Base-by-base conservation (phyloP, 352 stramenopile genomes). In the Pythium sukuiense region DNA sequence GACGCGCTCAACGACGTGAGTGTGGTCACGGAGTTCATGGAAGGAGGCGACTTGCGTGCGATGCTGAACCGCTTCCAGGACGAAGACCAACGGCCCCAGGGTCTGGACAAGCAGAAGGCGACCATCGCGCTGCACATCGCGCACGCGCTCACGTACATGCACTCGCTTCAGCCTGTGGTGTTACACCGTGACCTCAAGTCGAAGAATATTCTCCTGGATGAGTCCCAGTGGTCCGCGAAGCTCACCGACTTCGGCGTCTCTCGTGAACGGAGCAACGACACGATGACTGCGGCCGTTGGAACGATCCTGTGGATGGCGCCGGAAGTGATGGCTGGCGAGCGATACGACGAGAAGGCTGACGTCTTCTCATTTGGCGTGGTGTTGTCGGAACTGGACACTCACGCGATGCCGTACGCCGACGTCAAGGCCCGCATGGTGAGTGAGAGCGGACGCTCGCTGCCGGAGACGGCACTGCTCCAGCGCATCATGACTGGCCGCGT, bases 221-320 rank as follows among this genome's bases (percentile, higher is more conserved):
- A 69, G 32, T 46, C 27, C 14, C 60, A 69, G 46, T 63, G 46
- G 55, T 55, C 41, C n/a, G 73, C 67, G 57, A 80, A 80, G 61
- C 52, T 80, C n/a, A 76, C 57, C 0, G 73, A 80, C 61, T 80
- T 80, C 68, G 73, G 73, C 18, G 71, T 76, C 20, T 77, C 67
- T 14, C 70, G 63, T 3, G 55, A 62, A 30, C 67, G 67, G 20
- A 57, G 63, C 65, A 56, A 79, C 58, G 7, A 59, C 29, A 73
- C 67, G n/a, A 69, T 73, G 61, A 73, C 67, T 1, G 67, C 61
- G 4, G 67, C 43, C 11, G 58, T 73, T 4, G 67, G 67, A 11
- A 67, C 67, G 14, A 53, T 56, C 9, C 35, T 60, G 27, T 73
- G 67, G 67, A 73, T 70, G 67, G 67, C 67, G 5, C 67, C 67